These are phyloP conservation scores for Picea glauca DNA, from an alignment of 75 land plant genomes.

Conservation along the genomic window DNA sequence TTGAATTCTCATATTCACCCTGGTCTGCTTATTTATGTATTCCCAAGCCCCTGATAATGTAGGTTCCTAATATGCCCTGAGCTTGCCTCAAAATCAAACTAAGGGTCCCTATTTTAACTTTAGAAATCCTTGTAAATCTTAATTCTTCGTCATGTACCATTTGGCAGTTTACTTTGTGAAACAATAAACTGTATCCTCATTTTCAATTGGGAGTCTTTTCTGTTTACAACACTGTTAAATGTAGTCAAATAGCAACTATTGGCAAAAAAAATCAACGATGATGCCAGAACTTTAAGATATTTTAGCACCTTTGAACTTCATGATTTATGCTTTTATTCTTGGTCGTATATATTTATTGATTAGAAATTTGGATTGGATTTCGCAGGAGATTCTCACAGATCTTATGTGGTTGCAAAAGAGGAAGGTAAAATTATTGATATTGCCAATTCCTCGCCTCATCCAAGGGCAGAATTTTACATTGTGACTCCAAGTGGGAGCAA, in stretches of 20 bases:
- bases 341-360: neutral
- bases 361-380: neutral
- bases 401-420: slow-evolving; percentile 44
- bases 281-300: neutral
- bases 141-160: too few relatives aligned
- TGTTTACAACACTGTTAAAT: neutral
- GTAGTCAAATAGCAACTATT: neutral
- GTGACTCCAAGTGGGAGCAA: slow-evolving; percentile 23
- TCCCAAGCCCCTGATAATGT: too few relatives aligned
- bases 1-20: too few relatives aligned
- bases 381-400: slow-evolving; percentile 43
- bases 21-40: too few relatives aligned
- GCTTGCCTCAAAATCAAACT: too few relatives aligned
- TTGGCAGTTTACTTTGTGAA: neutral
- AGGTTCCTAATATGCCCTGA: too few relatives aligned
- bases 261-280: neutral
- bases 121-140: too few relatives aligned
- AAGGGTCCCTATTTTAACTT: too few relatives aligned
- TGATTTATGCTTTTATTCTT: neutral
- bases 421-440: slow-evolving; percentile 35
- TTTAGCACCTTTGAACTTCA: neutral
- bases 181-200: neutral
- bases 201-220: neutral
- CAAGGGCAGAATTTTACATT: slow-evolving; percentile 14
- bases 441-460: slow-evolving; percentile 38